Base-by-base conservation (phyloP, 2,329 filamentous ascomycete genomes). In the Trichophaea hybrida region DNA sequence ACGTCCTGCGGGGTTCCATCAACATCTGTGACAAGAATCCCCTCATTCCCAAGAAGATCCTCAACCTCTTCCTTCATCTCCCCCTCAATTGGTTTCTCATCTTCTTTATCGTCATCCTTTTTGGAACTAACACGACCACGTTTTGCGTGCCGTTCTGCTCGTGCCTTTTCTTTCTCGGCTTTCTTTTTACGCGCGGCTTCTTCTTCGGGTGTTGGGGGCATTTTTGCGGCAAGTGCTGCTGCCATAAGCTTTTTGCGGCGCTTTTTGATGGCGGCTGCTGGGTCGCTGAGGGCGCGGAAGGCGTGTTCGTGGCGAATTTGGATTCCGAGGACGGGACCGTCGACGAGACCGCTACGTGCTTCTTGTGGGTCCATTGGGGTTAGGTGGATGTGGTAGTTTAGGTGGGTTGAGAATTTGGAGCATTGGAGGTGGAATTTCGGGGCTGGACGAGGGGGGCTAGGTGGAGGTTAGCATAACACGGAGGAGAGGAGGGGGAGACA, bases 321-420 rank as follows among this genome's bases (percentile, higher is more conserved):
- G 24, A 84, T 74, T 2, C 78, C 79, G 0, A 79, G 80, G 8
- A 84, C 71, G 2, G 82, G 82, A 0, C 82, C 82, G 65, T 84
- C 79, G 4, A 83, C 72, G 31, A 81, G 72, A 8, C 82, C 81
- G 3, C 76, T 73, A 6, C 81, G 78, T 6, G 81, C 80, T 15
- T 78, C 76, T 44, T 81, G 77, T 24, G 81, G 78, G n/a, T 80
- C 80, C 17, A 69, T 75, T 1, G 82, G 80, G 33, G 75, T 78
- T 61, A 82, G 79, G 69, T 79, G 80, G 52, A 84, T 68, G 65
- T 84, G 84, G 32, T 64, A 59, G 35, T 61, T 65, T 31, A 65
- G 24, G 58, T 65, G 65, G 15, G 64, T 56, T 7, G 59, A 43
- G 57, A 66, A 66, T 13, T 58, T 62, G 10, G 65, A 66, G 53